Base-by-base conservation (phyloP, 176 grass and related monocot genomes). In the Triticum urartu region DNA sequence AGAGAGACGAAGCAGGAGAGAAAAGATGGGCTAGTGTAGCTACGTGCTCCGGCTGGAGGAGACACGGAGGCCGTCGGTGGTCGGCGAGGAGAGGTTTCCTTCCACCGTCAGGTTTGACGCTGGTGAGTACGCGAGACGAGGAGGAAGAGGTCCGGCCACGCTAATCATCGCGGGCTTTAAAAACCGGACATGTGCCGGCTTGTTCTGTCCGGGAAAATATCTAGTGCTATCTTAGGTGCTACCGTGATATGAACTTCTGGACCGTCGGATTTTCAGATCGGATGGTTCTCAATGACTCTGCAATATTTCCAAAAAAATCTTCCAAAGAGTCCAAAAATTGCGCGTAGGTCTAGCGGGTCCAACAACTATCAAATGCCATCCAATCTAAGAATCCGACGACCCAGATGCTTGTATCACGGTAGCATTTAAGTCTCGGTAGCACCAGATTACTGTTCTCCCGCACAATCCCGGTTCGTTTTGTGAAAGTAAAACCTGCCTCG, bases 51-150 rank as follows among this genome's bases (percentile, higher is more conserved):
- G 79, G 63, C 79, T 30, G 10, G 63, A 33, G 79, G 25, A 81
- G 39, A 30, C 25, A 5, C 79, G 25, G 61, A 13, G 79, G 79
- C 18, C 42, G 63, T 42, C 63, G 63, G 64, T n/a, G 42, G 63
- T 50, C 64, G 79, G 42, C 79, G 63, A 22, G 25, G 79, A 68
- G 10, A 39, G 79, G 79, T 4, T 66, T 48, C 72, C 9, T 76
- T 33, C 78, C 40, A 61, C 62, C 26, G 40, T 81, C 52, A 52
- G 48, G 75, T 78, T 68, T 48, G 79, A 81, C 79, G 79, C 39
- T 50, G 63, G 79, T 5, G 63, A 20, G 79, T 65, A 45, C 21
- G 63, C 78, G 62, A 25, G 77, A 30, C 26, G 62, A 48, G 7
- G 39, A 33, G 25, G 22, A 54, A 54, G 60, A 63, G 56, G n/a